Evolutionary conservation across 306 rosid genomes (phyloP).

Genomic region (Prunus mira): DNA sequence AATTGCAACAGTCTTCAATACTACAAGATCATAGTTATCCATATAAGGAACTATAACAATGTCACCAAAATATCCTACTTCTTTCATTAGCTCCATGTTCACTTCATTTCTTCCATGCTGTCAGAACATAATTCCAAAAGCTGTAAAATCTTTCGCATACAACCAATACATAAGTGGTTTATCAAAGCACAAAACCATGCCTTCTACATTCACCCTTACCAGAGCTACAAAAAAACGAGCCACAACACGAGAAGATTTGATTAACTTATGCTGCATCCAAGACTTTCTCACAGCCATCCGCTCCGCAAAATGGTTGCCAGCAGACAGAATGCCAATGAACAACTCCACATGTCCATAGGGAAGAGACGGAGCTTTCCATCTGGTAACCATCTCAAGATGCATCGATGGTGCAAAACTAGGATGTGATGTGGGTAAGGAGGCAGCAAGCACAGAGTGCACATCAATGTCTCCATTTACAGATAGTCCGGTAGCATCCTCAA

Average conservation of each 20-base stretch:
- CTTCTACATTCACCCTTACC: conserved; percentile 47
- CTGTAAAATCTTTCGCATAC: conserved; percentile 24
- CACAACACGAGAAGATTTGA: conserved; percentile 70
- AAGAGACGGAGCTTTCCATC: conserved; percentile 73
- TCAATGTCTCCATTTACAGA: conserved; percentile 79
- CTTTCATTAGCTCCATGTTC: conserved; percentile 72
- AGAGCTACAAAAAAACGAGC: conserved; percentile 89
- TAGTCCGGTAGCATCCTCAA: conserved; percentile 94
- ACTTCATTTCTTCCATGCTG: conserved; percentile 89
- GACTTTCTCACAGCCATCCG: conserved; percentile 97
- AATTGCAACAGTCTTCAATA: conserved; percentile 90
- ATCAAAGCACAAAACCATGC: conserved; percentile 11
- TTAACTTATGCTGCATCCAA: conserved; percentile 86
- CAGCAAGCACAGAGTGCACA: conserved; percentile 76
- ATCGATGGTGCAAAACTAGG: conserved; percentile 86
- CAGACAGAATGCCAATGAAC: conserved; percentile 89
- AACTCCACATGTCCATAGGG: conserved; percentile 50
- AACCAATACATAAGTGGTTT: background rate
- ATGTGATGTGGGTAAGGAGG: conserved; percentile 82
- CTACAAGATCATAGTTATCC: conserved; percentile 96
- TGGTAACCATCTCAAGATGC: conserved; percentile 74
- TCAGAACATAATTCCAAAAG: conserved; percentile 30
- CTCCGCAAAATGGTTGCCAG: conserved; percentile 96
- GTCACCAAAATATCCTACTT: conserved; percentile 93
- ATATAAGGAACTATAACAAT: conserved; percentile 84